Base-by-base conservation (phyloP, 2,329 filamentous ascomycete species). In the Rosellinia necatrix region DNA sequence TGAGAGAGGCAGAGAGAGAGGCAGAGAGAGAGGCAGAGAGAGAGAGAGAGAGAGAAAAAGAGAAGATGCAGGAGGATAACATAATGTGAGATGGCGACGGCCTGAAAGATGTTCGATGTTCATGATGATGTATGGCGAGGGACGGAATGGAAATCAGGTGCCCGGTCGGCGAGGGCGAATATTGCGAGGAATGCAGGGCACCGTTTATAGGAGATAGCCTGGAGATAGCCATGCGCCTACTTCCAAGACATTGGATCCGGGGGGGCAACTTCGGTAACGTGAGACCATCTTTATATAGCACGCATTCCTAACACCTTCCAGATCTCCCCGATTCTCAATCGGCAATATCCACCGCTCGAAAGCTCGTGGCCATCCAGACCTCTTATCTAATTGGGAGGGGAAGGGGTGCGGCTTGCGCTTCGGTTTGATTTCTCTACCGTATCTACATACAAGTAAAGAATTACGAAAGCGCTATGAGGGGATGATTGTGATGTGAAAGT, bases 161-260 rank as follows among this genome's bases (percentile, higher is more conserved):
- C 58, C 51, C 53, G 49, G 64, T 58, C 44, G 42, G 49, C 50
- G 34, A 48, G 37, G 21, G 42, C 22, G 10, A 38, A n/a, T n/a
- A n/a, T n/a, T 15, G 22, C 40, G 29, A 41, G 50, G 63, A 68
- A 68, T 68, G 66, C 21, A 59, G 58, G 51, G 17, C 7, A 4
- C 24, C 15, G 10, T 43, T 27, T 35, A n/a, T 46, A 42, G 6
- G 13, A 34, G 37, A 53, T 57, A 44, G 34, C 21, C 48, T 9
- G 32, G 41, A 55, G 56, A 54, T 51, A 54, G 15, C 38, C 25
- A 19, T 17, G 42, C 17, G n/a, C 43, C n/a, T 40, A 17, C 6
- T 35, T 32, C 34, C 41, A 50, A 59, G 55, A 60, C 58, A 60
- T 53, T 22, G n/a, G 38, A 44, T 53, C 38, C 44, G 4, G 17